Conservation (phyloP, 2,329 filamentous ascomycete species). For the Curvularia spicifera region DNA sequence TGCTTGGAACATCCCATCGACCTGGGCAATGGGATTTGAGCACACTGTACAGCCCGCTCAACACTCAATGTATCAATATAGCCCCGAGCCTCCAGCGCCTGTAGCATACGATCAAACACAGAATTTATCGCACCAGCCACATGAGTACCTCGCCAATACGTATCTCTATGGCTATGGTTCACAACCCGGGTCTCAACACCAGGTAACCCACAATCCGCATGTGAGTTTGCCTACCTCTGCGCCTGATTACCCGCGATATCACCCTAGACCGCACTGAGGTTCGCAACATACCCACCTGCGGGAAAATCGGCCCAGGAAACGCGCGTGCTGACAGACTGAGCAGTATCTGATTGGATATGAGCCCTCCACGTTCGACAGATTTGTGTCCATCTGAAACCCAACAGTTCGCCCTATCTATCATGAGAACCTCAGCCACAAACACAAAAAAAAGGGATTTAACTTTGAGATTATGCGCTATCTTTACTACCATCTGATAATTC, state of each 20-base stretch:
- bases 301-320: not conserved
- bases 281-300: conserved; percentile 10
- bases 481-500: not conserved
- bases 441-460: too few relatives aligned
- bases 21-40: conserved; percentile 27
- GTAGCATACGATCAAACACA: conserved; percentile 23
- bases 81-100: conserved; percentile 15
- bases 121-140: conserved; percentile 19
- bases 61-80: conserved; percentile 24
- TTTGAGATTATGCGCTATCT: not conserved
- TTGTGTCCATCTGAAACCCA: conserved; percentile 8
- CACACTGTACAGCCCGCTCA: conserved; percentile 14
- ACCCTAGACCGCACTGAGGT: conserved; percentile 20
- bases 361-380: not conserved
- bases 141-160: conserved; percentile 14
- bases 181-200: conserved; percentile 16
- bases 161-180: conserved; percentile 24
- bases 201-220: conserved; percentile 19
- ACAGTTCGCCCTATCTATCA: not conserved
- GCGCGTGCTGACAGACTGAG: conserved; percentile 14
- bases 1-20: conserved; percentile 28
- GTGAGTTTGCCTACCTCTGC: conserved; percentile 28
- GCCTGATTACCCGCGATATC: conserved; percentile 16
- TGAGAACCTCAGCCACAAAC: not conserved
- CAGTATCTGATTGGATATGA: conserved; percentile 19